Conservation (phyloP, 495 filamentous ascomycete genomes). For the Aspergillus nidulans region DNA sequence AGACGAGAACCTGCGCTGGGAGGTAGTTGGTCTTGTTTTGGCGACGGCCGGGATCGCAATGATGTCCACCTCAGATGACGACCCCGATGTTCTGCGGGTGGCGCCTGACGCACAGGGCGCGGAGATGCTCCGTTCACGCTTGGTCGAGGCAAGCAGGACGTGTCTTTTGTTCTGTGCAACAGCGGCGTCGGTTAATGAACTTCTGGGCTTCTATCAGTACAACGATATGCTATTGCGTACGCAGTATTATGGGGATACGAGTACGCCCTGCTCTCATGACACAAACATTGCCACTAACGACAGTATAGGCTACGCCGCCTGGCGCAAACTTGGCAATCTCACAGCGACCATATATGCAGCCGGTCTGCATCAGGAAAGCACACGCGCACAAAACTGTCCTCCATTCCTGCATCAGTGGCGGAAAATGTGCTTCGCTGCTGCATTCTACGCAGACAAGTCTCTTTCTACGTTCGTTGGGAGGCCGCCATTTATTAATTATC, state of each 20-base stretch:
- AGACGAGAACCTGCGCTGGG: conserved; percentile 54
- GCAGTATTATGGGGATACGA: conserved; percentile 47
- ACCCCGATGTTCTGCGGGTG: conserved; percentile 27
- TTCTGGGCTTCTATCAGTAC: conserved; percentile 43
- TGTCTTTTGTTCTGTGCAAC: conserved; percentile 47
- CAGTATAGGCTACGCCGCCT: conserved; percentile 43
- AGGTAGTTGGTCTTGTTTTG: conserved; percentile 52
- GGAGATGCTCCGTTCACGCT: conserved; percentile 31
- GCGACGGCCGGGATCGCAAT: conserved; percentile 41
- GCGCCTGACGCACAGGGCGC: conserved; percentile 19
- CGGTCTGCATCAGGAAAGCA: conserved; percentile 53
- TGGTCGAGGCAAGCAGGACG: conserved; percentile 36
- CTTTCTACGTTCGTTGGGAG: conserved; percentile 53
- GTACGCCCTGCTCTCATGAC: conserved; percentile 29
- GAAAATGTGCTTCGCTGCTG: conserved; percentile 48
- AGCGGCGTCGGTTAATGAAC: conserved; percentile 42
- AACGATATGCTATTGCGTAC: conserved; percentile 43
- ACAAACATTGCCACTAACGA: background rate
- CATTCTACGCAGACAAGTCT: conserved; percentile 49
- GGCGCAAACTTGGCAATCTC: conserved; percentile 50
- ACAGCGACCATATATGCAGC: conserved; percentile 51
- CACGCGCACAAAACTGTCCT: conserved; percentile 38
- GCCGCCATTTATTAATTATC: conserved; percentile 51
- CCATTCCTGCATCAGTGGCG: conserved; percentile 50
- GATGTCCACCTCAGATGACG: conserved; percentile 33